phyloP scores from a whole-genome alignment of 2,329 filamentous ascomycete genomes.

The Colletotrichum coccodes region DNA sequence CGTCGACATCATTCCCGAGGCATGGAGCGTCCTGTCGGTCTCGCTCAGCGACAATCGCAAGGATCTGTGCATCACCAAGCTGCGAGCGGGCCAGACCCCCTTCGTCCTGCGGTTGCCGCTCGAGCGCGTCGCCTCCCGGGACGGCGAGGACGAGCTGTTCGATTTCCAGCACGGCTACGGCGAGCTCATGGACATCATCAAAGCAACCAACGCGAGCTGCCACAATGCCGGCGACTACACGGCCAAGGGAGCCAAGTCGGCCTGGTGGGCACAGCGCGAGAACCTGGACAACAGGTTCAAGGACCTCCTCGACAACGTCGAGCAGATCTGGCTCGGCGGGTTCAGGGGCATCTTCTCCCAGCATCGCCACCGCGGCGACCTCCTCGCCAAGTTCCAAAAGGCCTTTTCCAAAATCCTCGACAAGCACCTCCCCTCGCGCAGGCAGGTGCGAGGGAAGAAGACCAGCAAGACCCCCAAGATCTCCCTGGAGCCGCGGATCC shows the following conservation, averaged over 20 bases:
- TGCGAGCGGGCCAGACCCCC: slow-evolving; percentile 78
- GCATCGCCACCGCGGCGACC: slow-evolving; percentile 67
- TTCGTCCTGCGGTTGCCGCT: slow-evolving; percentile 90
- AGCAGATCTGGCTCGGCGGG: slow-evolving; percentile 93
- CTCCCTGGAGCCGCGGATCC: slow-evolving; percentile 68
- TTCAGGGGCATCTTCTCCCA: slow-evolving; percentile 95
- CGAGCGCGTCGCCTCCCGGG: slow-evolving; percentile 82
- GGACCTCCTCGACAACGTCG: slow-evolving; percentile 84
- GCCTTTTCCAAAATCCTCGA: slow-evolving; percentile 83
- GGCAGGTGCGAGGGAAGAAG: slow-evolving; percentile 67
- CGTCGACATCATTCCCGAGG: slow-evolving; percentile 82
- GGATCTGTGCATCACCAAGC: slow-evolving; percentile 90
- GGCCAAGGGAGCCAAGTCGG: slow-evolving; percentile 78
- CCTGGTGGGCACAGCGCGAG: slow-evolving; percentile 92
- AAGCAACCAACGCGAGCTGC: slow-evolving; percentile 83
- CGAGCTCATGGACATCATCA: slow-evolving; percentile 86
- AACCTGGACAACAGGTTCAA: slow-evolving; percentile 80
- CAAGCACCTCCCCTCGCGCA: slow-evolving; percentile 86
- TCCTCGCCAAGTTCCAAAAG: slow-evolving; percentile 80
- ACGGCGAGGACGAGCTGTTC: slow-evolving; percentile 82
- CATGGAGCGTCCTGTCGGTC: slow-evolving; percentile 89
- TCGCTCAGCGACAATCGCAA: slow-evolving; percentile 83
- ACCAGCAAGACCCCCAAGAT: slow-evolving; percentile 54
- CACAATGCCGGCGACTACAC: slow-evolving; percentile 76
- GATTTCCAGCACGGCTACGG: slow-evolving; percentile 82